Evolutionary conservation across 2,329 filamentous ascomycete species (phyloP).

Genomic region (Hymenoscyphus albidus): DNA sequence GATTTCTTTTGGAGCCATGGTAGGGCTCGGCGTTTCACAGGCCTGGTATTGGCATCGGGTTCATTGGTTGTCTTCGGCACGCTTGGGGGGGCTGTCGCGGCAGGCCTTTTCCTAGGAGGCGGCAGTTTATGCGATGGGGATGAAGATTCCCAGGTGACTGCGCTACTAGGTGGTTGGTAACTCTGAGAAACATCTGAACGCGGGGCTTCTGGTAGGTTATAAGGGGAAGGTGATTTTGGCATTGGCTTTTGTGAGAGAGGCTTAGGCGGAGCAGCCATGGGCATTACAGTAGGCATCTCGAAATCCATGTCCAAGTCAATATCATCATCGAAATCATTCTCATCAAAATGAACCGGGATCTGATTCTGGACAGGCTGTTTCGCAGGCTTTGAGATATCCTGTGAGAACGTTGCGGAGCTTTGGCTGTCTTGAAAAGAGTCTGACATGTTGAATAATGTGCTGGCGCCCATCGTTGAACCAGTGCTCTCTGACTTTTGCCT

Average conservation of each 20-base stretch:
- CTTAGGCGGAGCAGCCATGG: constrained; percentile 37
- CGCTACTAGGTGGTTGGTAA: constrained; percentile 29
- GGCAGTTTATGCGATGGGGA: constrained; percentile 43
- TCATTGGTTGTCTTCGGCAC: background rate
- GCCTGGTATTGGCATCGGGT: constrained; percentile 28
- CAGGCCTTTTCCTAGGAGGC: constrained; percentile 19
- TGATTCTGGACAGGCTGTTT: constrained; percentile 20
- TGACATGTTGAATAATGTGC: constrained; percentile 41
- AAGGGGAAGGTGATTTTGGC: constrained; percentile 18
- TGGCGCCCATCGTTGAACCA: constrained; percentile 33
- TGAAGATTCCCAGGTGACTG: constrained; percentile 42
- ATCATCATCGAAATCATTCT: constrained; percentile 82
- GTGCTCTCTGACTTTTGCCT: constrained; percentile 13
- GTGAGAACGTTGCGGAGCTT: constrained; percentile 38
- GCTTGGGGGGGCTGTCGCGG: background rate
- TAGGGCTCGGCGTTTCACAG: constrained; percentile 37
- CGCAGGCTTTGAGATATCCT: constrained; percentile 28
- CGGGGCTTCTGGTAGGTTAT: constrained; percentile 6
- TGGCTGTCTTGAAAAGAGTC: constrained; percentile 47
- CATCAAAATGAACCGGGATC: constrained; percentile 55
- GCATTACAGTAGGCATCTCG: constrained; percentile 20
- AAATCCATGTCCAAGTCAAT: constrained; percentile 64
- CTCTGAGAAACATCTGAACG: constrained; percentile 6
- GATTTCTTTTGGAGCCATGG: constrained; percentile 33
- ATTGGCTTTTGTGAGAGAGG: constrained; percentile 41